Percentiles rank a stretch among this genome's conserved stretches.
phyloP scores from a whole-genome alignment of 2,329 filamentous ascomycete species.

The Madurella fahalii region DNA sequence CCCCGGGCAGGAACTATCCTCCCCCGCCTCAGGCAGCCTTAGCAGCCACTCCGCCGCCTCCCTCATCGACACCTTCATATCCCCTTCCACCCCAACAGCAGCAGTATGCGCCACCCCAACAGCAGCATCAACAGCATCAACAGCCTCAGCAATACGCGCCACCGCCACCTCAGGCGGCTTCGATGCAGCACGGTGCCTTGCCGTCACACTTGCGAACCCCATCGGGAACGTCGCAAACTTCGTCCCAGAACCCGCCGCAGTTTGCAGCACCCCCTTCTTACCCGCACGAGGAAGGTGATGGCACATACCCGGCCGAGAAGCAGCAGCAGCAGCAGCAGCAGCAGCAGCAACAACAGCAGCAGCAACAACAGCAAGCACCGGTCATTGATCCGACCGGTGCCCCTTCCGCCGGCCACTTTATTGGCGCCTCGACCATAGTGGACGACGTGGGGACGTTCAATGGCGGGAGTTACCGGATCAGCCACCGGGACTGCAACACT shows the following conservation, averaged over 20 bases:
- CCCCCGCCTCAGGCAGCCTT: constrained; percentile 32
- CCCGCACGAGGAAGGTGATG: constrained; percentile 24
- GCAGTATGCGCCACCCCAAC: constrained; percentile 33
- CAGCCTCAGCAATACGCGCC: constrained; percentile 21
- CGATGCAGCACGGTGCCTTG: constrained; percentile 28
- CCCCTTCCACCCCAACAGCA: constrained; percentile 32
- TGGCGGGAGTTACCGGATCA: constrained; percentile 88
- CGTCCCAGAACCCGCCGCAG: constrained; percentile 25
- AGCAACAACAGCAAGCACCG: constrained; percentile 17
- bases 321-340: constrained; percentile 19
- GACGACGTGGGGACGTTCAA: constrained; percentile 98
- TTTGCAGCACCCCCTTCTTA: constrained; percentile 33
- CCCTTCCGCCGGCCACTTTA: constrained; percentile 53
- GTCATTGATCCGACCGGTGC: constrained; percentile 30
- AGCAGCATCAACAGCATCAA: constrained; percentile 30
- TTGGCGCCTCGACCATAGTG: constrained; percentile 55
- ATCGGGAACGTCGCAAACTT: constrained; percentile 28
- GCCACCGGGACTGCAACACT: constrained; percentile 86
- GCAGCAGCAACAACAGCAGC: constrained; percentile 17
- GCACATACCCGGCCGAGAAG: constrained; percentile 28
- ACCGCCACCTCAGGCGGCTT: constrained; percentile 13
- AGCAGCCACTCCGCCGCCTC: constrained; percentile 31
- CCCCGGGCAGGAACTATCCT: constrained; percentile 33
- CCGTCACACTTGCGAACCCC: constrained; percentile 35
- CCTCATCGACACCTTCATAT: constrained; percentile 30